These are phyloP conservation scores for Gossypioides kirkii DNA, from an alignment of 345 rosid species.

Conservation along the genomic window DNA sequence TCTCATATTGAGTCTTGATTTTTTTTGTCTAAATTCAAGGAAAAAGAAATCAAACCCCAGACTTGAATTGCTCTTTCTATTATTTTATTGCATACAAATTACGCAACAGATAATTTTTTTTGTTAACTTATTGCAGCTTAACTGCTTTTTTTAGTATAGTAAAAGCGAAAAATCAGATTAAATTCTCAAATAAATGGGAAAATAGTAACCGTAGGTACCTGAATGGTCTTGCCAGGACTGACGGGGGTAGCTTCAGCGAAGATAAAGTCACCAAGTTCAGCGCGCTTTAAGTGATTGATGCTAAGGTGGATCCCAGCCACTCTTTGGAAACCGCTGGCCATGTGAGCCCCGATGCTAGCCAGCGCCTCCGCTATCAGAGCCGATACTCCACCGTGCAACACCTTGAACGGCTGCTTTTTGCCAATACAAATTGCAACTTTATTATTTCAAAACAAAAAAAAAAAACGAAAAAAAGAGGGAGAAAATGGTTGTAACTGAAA, in stretches of 20 bases:
- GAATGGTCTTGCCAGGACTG: constrained; percentile 62
- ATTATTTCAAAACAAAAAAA: background rate
- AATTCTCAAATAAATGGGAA: too few species aligned
- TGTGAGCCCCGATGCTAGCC: constrained; percentile 91
- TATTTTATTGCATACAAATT: too few species aligned
- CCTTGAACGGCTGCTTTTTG: constrained; percentile 76
- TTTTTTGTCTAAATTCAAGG: too few species aligned
- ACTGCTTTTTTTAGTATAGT: too few species aligned
- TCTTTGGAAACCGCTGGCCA: constrained; percentile 70
- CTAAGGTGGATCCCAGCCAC: constrained; percentile 85
- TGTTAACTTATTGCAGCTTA: too few species aligned
- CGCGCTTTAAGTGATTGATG: constrained; percentile 71
- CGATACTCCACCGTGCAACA: constrained; percentile 90
- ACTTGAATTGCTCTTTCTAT: too few species aligned
- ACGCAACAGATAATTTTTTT: too few species aligned
- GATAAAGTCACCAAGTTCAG: constrained; percentile 68
- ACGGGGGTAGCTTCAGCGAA: constrained; percentile 68
- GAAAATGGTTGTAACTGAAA: background rate
- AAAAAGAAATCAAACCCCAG: too few species aligned
- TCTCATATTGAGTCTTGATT: too few species aligned
- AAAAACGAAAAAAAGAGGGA: background rate
- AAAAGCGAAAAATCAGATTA: too few species aligned
- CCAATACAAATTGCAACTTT: background rate
- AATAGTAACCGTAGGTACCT: constrained; percentile 30
- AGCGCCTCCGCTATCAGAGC: constrained; percentile 80